Base-by-base conservation (phyloP, 805 yeast genomes). In the Vanderwaltozyma polyspora region DNA sequence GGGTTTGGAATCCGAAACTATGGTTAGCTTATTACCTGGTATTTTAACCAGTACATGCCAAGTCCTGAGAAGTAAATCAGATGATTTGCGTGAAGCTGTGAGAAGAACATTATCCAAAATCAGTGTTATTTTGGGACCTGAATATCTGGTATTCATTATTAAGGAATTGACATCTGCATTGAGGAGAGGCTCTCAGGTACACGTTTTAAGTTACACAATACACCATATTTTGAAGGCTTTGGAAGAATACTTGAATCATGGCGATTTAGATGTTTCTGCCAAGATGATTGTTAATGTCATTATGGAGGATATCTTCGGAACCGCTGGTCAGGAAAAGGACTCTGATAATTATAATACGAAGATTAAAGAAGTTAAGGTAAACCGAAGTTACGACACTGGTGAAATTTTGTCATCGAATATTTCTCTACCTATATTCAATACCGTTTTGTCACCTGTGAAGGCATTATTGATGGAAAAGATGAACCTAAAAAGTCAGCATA, bases 291-390 rank as follows among this genome's bases (percentile, higher is more conserved):
- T 79, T 44, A 76, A 73, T 16, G 64, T 85, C 12, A 67, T 87
- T 16, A 89, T 89, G 95, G 94, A 86, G 50, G 95, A 89, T 50
- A 70, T 76, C 4, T 87, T 91, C 57, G 98, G 98, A 17, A 71
- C 79, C 8, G 82, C 94, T 3, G 94, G 95, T 24, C 80, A 79
- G 51, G 97, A 91, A 50, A 89, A 91, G 53, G 97, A 91, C 43
- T 87, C 91, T 5, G 96, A 86, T 41, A 95, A 86, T 14, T 89
- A 91, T 50, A 72, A 72, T 34, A 77, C 83, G 21, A 76, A 78
- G 41, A 82, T 86, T 76, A 82, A 80, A 47, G 98, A 89, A 63
- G 89, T 91, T 24, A 87, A 85, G 53, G 78, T 75, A 43, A 84
- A 83, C 51, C 85, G 85, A 60, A 79, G 94, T 64, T 81, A 64